Base-by-base conservation (phyloP, 371 early-diverging fungal genomes). In the Mucor velutinosus region DNA sequence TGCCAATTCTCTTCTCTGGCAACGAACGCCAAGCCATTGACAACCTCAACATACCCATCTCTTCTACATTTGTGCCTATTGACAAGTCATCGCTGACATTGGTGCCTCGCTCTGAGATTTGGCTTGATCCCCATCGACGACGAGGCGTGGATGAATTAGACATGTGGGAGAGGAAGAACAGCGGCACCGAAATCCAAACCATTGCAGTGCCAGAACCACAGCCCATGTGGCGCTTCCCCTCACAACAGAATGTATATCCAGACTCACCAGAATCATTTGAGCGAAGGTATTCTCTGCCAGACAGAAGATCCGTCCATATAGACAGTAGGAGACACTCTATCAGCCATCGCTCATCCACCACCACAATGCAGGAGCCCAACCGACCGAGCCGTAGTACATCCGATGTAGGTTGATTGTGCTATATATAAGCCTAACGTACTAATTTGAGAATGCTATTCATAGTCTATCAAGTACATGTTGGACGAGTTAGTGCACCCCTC, bases 101-200 rank as follows among this genome's bases (percentile, higher is more conserved):
- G 11, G 80, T 82, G 7, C 75, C 78, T 12, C 63, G 83, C 0
- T 65, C 67, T 14, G 77, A 75, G 21, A 75, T 82, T 32, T 72
- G 65, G 70, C 59, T 56, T 4, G 80, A 82, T 60, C 83, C 83
- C 15, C 47, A 68, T 15, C 74, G 80, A 17, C 66, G 79, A 65
- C 68, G 80, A 19, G 83, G 83, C 10, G 74, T 82, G 19, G 79
- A 82, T 57, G 83, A 77, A 64, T 10, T 82, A 2, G 83, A 70
- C 21, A 47, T 82, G 45, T 79, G 78, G 77, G 82, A 79, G 37
- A 39, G 71, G 39, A 74, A 74, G 55, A 66, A 76, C 17, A 67
- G 69, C n/a, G 58, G 55, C 12, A 58, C 65, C 7, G 60, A 60
- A 27, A 39, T 41, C 1, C 60, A 41, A 37, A 32, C 66, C 14